Percentiles rank a stretch among this genome's conserved stretches.
These are phyloP conservation scores for Diddensiella transvaalensis DNA, from an alignment of 805 yeast species.

Conservation along the genomic window DNA sequence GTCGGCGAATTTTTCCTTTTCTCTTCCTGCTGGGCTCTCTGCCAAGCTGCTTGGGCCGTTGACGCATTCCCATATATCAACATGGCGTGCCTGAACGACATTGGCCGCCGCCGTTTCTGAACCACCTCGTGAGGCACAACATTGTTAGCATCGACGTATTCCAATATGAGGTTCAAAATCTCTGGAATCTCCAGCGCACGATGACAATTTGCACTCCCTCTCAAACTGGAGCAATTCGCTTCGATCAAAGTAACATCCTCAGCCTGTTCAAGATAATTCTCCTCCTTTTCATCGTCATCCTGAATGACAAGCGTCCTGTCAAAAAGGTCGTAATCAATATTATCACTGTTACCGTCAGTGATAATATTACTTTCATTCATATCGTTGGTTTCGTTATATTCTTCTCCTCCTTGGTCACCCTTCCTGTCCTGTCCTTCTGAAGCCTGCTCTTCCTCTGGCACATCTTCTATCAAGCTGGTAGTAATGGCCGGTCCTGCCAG, in stretches of 20 bases:
- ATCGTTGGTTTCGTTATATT: not conserved
- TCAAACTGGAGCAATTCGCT: not conserved
- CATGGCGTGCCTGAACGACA: conserved; percentile 64
- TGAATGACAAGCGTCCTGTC: not conserved
- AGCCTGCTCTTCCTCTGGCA: no score
- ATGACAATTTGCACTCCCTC: conserved; percentile 20
- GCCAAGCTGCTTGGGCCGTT: conserved; percentile 46
- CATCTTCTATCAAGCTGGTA: not conserved
- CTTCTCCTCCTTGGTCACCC: no score
- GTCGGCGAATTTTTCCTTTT: conserved; percentile 7
- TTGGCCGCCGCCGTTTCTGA: conserved; percentile 64
- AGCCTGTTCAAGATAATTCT: not conserved
- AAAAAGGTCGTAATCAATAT: not conserved
- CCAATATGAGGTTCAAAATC: conserved; percentile 57
- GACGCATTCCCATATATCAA: conserved; percentile 56
- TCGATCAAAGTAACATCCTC: no score
- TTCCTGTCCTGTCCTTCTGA: no score
- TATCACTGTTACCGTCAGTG: not conserved
- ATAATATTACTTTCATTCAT: not conserved
- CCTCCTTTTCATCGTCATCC: not conserved
- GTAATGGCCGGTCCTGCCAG: not conserved
- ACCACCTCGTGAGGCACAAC: conserved; percentile 58
- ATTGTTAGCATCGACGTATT: conserved; percentile 54
- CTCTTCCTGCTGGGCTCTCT: conserved; percentile 27
- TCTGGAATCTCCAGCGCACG: conserved; percentile 73